Evolutionary conservation across 805 yeast species (phyloP).

Genomic region (Brettanomyces nanus): DNA sequence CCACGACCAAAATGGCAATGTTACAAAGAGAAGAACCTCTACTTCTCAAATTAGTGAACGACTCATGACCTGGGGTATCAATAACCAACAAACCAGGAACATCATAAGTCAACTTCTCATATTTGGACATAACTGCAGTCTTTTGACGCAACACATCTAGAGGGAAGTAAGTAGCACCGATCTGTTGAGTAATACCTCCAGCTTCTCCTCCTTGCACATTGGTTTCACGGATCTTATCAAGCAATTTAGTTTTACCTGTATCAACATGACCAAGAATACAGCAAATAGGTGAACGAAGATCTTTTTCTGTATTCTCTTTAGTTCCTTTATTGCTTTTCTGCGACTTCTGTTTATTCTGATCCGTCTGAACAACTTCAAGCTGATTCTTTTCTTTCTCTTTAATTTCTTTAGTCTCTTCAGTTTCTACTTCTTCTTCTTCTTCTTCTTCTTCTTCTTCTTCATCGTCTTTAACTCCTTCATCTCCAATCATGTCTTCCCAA

Average conservation of each 20-base stretch:
- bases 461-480: no score
- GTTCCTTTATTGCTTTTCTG: conserved; percentile 2
- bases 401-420: conserved; percentile 23
- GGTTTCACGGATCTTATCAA: conserved; percentile 96
- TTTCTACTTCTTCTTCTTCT: conserved; percentile 28
- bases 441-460: conserved; percentile 27
- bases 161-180: conserved; percentile 99
- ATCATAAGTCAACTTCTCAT: conserved; percentile 78
- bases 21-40: conserved; percentile 99
- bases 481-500: conserved; percentile 36
- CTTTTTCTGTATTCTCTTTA: conserved; percentile 18
- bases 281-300: conserved; percentile 97
- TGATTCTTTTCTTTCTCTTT: conserved; percentile 15
- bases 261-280: conserved; percentile 99
- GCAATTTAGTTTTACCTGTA: conserved; percentile 96
- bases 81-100: conserved; percentile 96
- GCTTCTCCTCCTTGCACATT: conserved; percentile 99
- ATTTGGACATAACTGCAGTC: conserved; percentile 83
- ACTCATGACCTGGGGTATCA: conserved; percentile 99
- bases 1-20: conserved; percentile 96
- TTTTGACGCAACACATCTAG: conserved; percentile 86
- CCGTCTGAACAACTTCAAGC: conserved; percentile 19
- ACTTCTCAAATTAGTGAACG: conserved; percentile 92
- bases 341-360: conserved; percentile 18
- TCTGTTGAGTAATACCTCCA: conserved; percentile 99